phyloP scores from a whole-genome alignment of 495 filamentous ascomycete genomes.

The Neurospora sp. region DNA sequence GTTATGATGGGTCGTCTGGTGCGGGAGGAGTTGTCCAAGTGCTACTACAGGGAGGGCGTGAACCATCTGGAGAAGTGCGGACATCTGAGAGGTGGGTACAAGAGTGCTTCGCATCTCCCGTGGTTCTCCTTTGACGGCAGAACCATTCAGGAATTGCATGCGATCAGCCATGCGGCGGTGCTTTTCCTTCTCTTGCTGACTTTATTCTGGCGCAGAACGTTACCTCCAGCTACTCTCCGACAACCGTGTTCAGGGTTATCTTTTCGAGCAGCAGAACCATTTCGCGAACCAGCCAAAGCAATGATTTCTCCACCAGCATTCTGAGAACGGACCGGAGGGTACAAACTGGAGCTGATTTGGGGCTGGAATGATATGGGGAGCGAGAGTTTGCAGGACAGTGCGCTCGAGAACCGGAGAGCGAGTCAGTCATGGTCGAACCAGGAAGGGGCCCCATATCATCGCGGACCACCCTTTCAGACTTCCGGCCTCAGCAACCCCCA shows the following conservation, averaged over 20 bases:
- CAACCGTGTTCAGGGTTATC: conserved; percentile 75
- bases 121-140: neutral
- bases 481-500: neutral
- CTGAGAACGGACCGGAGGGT: neutral
- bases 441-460: neutral
- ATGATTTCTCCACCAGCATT: neutral
- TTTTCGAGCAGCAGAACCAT: conserved; percentile 89
- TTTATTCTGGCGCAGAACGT: conserved; percentile 49
- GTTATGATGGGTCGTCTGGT: conserved; percentile 95
- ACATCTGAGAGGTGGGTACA: conserved; percentile 67
- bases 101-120: neutral
- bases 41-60: conserved; percentile 86
- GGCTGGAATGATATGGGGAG: neutral
- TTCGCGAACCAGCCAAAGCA: conserved; percentile 38
- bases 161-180: neutral
- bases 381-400: neutral
- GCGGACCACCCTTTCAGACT: neutral
- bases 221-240: conserved; percentile 87
- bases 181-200: conserved; percentile 1
- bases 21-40: conserved; percentile 89
- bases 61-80: conserved; percentile 98
- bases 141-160: neutral
- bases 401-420: neutral
- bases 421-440: neutral
- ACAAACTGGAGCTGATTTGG: neutral